Percentiles rank a stretch among this genome's conserved stretches.
Evolutionary conservation across 805 yeast genomes (phyloP).

Genomic region (Pichia thaimueangensis): DNA sequence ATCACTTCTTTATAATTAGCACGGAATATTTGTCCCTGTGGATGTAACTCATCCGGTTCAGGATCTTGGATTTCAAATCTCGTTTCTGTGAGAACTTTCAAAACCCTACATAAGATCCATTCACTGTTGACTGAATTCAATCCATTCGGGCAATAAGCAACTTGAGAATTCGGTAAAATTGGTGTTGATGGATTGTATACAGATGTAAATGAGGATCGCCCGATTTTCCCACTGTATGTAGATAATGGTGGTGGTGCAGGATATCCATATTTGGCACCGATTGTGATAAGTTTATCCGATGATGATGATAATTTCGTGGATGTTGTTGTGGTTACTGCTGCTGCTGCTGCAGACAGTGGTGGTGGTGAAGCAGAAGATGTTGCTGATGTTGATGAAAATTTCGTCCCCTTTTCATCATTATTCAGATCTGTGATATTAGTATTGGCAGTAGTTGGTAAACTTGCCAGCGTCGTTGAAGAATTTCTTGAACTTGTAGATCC

Average conservation of each 20-base stretch:
- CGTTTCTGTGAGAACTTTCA: slow-evolving; percentile 41
- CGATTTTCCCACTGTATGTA: slow-evolving; percentile 14
- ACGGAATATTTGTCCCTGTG: slow-evolving; percentile 79
- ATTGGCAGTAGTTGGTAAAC: neutral
- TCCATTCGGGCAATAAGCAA: slow-evolving; percentile 63
- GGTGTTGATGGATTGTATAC: slow-evolving; percentile 20
- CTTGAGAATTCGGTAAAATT: slow-evolving; percentile 56
- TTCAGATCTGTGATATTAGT: neutral
- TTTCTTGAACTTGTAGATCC: neutral
- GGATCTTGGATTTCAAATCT: slow-evolving; percentile 93
- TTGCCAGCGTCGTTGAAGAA: neutral
- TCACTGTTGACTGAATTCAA: slow-evolving; percentile 51
- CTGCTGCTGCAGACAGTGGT: neutral
- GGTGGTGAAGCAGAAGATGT: neutral
- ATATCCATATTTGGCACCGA: slow-evolving; percentile 10
- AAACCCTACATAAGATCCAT: slow-evolving; percentile 95
- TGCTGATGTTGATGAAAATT: neutral
- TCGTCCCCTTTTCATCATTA: neutral
- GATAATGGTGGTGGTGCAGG: slow-evolving; percentile 15
- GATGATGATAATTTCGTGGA: neutral
- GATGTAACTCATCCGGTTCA: slow-evolving; percentile 90
- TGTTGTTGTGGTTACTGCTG: neutral
- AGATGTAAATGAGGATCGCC: slow-evolving; percentile 18
- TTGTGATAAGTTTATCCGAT: slow-evolving; percentile 5
- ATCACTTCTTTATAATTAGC: slow-evolving; percentile 78